phyloP scores from a whole-genome alignment of 1,284 basidiomycete species.

The Marasmius oreades region DNA sequence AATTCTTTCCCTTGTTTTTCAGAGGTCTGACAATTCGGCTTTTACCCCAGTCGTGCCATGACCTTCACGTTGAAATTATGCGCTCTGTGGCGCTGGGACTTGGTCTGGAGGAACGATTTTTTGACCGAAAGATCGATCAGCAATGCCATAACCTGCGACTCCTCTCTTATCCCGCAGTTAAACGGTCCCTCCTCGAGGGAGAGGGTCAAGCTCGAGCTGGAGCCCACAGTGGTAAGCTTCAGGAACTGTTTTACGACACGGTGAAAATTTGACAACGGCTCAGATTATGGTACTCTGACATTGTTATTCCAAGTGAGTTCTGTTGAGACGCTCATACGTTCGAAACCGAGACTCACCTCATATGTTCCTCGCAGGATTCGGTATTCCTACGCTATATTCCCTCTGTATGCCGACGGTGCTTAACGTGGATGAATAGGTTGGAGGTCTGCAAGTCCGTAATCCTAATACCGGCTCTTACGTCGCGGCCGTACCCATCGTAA shows the following conservation, averaged over 20 bases:
- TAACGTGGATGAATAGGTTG: slow-evolving; percentile 56
- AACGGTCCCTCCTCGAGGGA: slow-evolving; percentile 48
- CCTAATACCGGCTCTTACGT: slow-evolving; percentile 69
- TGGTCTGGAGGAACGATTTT: slow-evolving; percentile 67
- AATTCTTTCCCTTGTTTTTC: neutral
- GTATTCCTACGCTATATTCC: slow-evolving; percentile 26
- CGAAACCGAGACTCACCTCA: neutral
- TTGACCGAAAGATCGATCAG: slow-evolving; percentile 69
- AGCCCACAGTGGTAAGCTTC: slow-evolving; percentile 62
- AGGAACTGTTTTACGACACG: neutral
- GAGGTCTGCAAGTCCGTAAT: slow-evolving; percentile 81
- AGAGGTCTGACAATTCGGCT: slow-evolving; percentile 7
- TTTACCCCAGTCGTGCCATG: slow-evolving; percentile 67
- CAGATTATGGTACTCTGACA: slow-evolving; percentile 82
- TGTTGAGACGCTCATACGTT: neutral
- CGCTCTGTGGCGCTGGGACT: slow-evolving; percentile 78
- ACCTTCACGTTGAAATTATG: slow-evolving; percentile 74
- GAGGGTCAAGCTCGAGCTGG: slow-evolving; percentile 78
- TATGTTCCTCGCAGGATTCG: slow-evolving; percentile 40
- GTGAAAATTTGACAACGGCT: neutral
- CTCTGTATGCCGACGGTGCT: slow-evolving; percentile 5
- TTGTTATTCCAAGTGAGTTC: slow-evolving; percentile 64
- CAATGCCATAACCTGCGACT: slow-evolving; percentile 77
- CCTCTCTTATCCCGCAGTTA: slow-evolving; percentile 72
- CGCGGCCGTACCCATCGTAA: slow-evolving; percentile 72